A percentile compares a stretch with the other conserved stretches of the same genome.
Evolutionary conservation across 306 rosid species (phyloP).

Genomic region (Quercus parvula): DNA sequence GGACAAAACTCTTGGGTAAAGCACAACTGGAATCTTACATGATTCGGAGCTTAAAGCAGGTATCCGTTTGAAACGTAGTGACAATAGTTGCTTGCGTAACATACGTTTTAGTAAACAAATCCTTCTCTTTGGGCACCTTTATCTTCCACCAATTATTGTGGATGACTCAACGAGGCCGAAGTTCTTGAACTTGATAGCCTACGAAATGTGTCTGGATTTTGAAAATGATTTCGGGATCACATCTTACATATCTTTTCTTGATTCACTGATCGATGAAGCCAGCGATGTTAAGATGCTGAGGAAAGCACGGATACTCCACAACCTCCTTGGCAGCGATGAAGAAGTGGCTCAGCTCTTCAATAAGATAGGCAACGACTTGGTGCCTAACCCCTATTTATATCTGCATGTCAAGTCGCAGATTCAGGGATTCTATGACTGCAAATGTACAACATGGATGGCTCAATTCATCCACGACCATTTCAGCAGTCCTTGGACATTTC

Average conservation of each 20-base stretch:
- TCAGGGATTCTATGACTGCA: slow-evolving; percentile 6
- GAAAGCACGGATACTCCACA: background rate
- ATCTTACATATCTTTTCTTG: slow-evolving; percentile 12
- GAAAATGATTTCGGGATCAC: background rate
- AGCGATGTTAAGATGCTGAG: slow-evolving; percentile 12
- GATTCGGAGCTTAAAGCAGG: slow-evolving; percentile 7
- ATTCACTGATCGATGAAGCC: slow-evolving; percentile 18
- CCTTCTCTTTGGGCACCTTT: background rate
- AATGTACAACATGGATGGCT: slow-evolving; percentile 24
- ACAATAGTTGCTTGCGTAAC: background rate
- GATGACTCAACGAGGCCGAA: slow-evolving; percentile 10
- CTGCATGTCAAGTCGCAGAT: background rate
- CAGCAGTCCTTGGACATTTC: slow-evolving; percentile 15
- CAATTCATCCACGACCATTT: slow-evolving; percentile 16
- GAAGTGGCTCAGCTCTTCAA: slow-evolving; percentile 26
- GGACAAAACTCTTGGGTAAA: background rate
- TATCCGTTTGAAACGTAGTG: background rate
- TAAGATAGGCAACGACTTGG: slow-evolving; percentile 12
- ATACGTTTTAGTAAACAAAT: background rate
- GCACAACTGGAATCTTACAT: no score
- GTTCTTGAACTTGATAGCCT: slow-evolving; percentile 23
- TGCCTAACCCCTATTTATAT: background rate
- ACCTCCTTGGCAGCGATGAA: slow-evolving; percentile 17
- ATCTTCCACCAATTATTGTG: slow-evolving; percentile 5
- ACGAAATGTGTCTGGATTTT: slow-evolving; percentile 20